phyloP scores from a whole-genome alignment of 23 red algal genomes.

The Chondrus crispus region DNA sequence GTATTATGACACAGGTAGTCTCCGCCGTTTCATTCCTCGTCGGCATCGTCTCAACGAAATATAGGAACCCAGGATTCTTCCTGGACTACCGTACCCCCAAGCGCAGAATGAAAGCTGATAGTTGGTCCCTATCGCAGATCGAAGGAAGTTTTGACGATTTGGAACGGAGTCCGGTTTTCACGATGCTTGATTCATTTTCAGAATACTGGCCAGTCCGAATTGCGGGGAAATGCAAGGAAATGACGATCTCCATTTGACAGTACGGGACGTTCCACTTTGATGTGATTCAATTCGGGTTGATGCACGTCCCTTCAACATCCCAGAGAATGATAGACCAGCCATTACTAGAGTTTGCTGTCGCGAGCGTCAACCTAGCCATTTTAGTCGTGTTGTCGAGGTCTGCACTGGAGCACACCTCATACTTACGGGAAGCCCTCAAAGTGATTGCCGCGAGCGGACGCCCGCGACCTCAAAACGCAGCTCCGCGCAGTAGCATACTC shows the following conservation, averaged over 20 bases:
- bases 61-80: neutral
- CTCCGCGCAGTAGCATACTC: too few species aligned
- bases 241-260: neutral
- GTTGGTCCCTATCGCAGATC: neutral
- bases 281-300: neutral
- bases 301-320: neutral
- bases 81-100: neutral
- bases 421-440: neutral
- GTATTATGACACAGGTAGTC: neutral
- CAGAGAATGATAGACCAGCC: neutral
- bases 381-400: neutral
- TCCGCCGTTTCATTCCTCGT: neutral
- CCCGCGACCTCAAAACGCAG: too few species aligned
- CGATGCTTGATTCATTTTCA: neutral
- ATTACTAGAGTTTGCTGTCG: neutral
- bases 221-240: neutral
- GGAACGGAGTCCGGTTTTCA: neutral
- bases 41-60: neutral
- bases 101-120: neutral
- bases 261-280: neutral
- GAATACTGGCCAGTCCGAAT: neutral
- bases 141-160: neutral
- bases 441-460: neutral
- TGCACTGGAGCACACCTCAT: neutral
- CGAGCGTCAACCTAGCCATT: neutral